These are phyloP conservation scores for Aspergillus panamensis DNA, from an alignment of 495 filamentous ascomycete genomes.

Conservation along the genomic window DNA sequence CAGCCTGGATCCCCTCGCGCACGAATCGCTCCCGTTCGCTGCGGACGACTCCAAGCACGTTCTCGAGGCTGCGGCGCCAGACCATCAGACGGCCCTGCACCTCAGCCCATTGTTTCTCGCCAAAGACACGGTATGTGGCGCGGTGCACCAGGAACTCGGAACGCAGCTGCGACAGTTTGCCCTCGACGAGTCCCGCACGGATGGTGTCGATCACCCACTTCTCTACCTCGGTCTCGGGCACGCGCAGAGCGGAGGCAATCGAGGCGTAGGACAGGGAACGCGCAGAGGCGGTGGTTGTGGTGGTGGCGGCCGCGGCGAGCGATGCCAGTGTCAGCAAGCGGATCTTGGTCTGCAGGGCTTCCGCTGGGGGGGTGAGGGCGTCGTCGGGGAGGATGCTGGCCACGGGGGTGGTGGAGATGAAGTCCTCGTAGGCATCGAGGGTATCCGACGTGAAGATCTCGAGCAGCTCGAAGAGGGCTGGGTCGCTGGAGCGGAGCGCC, in stretches of 20 bases:
- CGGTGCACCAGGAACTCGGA: slow-evolving; percentile 92
- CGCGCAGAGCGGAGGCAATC: slow-evolving; percentile 77
- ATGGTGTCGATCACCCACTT: slow-evolving; percentile 99
- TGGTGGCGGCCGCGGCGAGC: slow-evolving; percentile 64
- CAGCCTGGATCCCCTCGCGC: slow-evolving; percentile 43
- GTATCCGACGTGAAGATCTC: slow-evolving; percentile 92
- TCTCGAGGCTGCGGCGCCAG: slow-evolving; percentile 75
- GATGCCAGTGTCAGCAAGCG: slow-evolving; percentile 90
- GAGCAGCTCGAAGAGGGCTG: slow-evolving; percentile 80
- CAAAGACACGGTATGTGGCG: slow-evolving; percentile 91
- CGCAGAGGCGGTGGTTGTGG: slow-evolving; percentile 47
- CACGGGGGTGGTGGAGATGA: slow-evolving; percentile 53
- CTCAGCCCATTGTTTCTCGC: slow-evolving; percentile 97
- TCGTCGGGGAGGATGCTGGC: slow-evolving; percentile 40
- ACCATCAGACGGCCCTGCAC: slow-evolving; percentile 83
- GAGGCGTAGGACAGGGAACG: slow-evolving; percentile 80
- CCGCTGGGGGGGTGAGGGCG: slow-evolving; percentile 58
- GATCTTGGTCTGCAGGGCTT: slow-evolving; percentile 87
- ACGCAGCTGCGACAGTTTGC: slow-evolving; percentile 85
- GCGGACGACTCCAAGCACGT: slow-evolving; percentile 71
- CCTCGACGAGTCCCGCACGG: slow-evolving; percentile 89
- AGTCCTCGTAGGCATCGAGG: slow-evolving; percentile 92
- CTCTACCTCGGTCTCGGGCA: slow-evolving; percentile 80
- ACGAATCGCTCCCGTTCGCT: slow-evolving; percentile 67
- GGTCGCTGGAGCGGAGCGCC: slow-evolving; percentile 76